Conservation (phyloP, 306 rosid genomes). For the Vigna nakashimae region DNA sequence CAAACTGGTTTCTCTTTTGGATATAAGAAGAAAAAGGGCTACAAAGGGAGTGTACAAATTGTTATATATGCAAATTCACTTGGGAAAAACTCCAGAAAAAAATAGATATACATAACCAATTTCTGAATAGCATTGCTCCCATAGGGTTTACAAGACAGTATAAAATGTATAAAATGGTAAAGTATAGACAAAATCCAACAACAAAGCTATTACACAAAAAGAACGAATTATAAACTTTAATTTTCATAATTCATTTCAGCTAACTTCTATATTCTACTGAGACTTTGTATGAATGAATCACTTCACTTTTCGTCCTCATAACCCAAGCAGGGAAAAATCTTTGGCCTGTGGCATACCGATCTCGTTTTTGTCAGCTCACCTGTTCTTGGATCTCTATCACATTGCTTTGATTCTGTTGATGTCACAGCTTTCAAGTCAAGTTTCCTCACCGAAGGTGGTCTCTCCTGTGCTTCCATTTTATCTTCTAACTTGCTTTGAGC, state of each 20-base stretch:
- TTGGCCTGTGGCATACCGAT: constrained; percentile 51
- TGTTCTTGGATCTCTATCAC: constrained; percentile 33
- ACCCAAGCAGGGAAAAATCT: constrained; percentile 64
- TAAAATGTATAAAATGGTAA: neutral
- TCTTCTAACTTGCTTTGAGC: constrained; percentile 43
- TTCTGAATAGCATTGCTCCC: neutral
- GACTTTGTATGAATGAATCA: constrained; percentile 29
- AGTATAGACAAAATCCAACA: neutral
- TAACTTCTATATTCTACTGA: constrained; percentile 18
- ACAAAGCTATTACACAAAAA: constrained; percentile 8
- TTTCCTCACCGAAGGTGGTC: constrained; percentile 52
- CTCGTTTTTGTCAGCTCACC: constrained; percentile 41
- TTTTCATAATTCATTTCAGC: constrained; percentile 21
- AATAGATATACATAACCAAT: neutral
- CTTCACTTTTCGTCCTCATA: constrained; percentile 39
- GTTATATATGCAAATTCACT: constrained; percentile 3
- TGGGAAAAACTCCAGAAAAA: neutral
- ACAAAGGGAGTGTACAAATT: neutral
- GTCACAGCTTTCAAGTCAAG: constrained; percentile 42
- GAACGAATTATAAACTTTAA: constrained; percentile 9
- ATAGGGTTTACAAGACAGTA: constrained; percentile 1
- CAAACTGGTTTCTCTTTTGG: constrained; percentile 7
- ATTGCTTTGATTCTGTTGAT: constrained; percentile 21
- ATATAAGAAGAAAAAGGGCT: neutral
- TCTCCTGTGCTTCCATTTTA: constrained; percentile 41